These are phyloP conservation scores for Cyclospora cayetanensis DNA, from an alignment of 169 alveolate genomes.

Conservation along the genomic window DNA sequence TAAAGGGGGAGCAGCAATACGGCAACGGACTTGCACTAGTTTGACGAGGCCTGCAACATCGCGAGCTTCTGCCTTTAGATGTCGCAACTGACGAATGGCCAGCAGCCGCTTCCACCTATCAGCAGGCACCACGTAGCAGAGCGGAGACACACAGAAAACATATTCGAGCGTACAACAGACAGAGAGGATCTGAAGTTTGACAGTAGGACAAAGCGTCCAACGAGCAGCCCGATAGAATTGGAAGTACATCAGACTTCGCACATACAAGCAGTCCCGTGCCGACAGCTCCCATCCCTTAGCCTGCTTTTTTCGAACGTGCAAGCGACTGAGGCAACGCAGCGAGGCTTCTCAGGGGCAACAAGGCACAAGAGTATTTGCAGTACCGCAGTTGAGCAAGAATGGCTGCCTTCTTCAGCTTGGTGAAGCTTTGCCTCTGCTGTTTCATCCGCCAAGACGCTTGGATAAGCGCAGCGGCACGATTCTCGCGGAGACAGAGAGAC, in stretches of 20 bases:
- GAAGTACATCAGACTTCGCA: no score
- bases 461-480: slow-evolving; percentile 78
- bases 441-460: slow-evolving; percentile 83
- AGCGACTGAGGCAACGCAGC: no score
- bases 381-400: slow-evolving; percentile 76
- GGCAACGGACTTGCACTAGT: not conserved
- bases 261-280: no score
- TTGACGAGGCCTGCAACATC: slow-evolving; percentile 64
- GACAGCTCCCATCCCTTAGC: no score
- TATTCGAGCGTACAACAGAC: not conserved
- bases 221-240: not conserved
- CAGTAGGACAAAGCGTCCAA: not conserved
- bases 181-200: not conserved
- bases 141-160: not conserved
- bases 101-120: slow-evolving; percentile 42
- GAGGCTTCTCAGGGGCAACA: not conserved
- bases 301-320: no score
- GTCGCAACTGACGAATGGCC: slow-evolving; percentile 82
- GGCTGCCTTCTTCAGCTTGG: slow-evolving; percentile 75
- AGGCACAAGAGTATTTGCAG: not conserved
- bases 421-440: slow-evolving; percentile 73
- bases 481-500: not conserved
- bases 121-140: not conserved
- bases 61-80: slow-evolving; percentile 81
- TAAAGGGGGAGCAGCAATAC: not conserved